A percentile compares a stretch with the other conserved stretches of the same genome.
phyloP scores from a whole-genome alignment of 495 filamentous ascomycete species.

The Xylaria bambusicola region DNA sequence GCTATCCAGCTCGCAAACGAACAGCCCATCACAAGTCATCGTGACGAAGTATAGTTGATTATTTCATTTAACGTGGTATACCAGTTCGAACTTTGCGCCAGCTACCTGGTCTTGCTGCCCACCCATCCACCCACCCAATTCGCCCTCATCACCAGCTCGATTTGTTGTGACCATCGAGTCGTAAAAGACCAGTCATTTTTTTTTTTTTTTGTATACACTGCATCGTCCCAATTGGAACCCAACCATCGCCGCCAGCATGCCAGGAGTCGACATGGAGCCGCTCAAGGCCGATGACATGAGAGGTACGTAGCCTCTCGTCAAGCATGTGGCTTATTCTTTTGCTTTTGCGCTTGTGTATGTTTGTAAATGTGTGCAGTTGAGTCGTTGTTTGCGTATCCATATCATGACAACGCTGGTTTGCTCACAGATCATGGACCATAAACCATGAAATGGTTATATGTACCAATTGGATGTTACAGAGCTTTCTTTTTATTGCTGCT shows the following conservation, averaged over 20 bases:
- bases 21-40: no score
- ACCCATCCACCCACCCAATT: no score
- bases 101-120: background rate
- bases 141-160: background rate
- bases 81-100: background rate
- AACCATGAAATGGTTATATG: no score
- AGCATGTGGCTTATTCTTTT: constrained; percentile 5
- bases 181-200: background rate
- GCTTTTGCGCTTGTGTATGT: background rate
- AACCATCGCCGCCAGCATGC: constrained; percentile 30
- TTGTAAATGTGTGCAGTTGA: background rate
- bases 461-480: background rate
- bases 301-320: constrained; percentile 36
- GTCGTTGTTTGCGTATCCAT: no score
- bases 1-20: no score
- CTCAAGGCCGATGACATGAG: constrained; percentile 52
- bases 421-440: no score
- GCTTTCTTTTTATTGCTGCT: background rate
- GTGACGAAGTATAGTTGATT: no score
- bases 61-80: no score
- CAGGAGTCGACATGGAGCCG: constrained; percentile 47
- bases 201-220: no score
- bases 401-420: no score
- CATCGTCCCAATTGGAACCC: background rate
- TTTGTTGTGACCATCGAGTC: background rate